Evolutionary conservation across 805 yeast species (phyloP), one percentile per base, ranked within the genome.

Genomic region (Candida piceae): DNA sequence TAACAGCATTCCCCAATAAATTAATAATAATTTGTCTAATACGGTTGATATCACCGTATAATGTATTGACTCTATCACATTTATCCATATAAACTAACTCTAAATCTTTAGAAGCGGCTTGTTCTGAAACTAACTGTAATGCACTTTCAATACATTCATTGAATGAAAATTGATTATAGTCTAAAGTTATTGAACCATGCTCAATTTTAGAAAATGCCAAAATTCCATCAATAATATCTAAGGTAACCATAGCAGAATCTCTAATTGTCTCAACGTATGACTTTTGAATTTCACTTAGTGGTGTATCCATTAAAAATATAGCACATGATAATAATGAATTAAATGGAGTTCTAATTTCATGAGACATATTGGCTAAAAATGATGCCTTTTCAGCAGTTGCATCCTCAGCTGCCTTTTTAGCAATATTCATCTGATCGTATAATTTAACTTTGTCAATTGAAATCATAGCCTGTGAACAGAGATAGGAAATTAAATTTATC

Each of bases 271-370:
- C 75, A 7, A 72, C 78, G 42, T 73, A 73, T 39, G 70, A 74
- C 16, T 63, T 50, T 44, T 73, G 79, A 7, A 69, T 54, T 23
- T 55, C 58, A 11, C 54, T 62, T 39, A 73, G 53, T 4, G 60
- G 62, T 0, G 79, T 73, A 40, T 72, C 77, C 35, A 73, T 53
- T 38, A 74, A 57, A 42, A 73, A 67, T 3, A 72, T 65, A 3
- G 73, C 64, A 50, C 74, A 70, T 13, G 74, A 69, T 38, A 71
- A 56, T 22, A 70, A 58, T 2, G 74, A 70, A 46, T 74, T 74
- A 54, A 73, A 73, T 1, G 79, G 79, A 2, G 79, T 73, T 34
- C 79, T 56, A 33, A 73, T 72, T 44, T 73, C 79, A 46, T 73
- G 79, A 2, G 78, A 72, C 79, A 73, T 73, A 42, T 73, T 74